Evolutionary conservation across 2,329 filamentous ascomycete genomes (phyloP).

Genomic region (Thielaviopsis populi): DNA sequence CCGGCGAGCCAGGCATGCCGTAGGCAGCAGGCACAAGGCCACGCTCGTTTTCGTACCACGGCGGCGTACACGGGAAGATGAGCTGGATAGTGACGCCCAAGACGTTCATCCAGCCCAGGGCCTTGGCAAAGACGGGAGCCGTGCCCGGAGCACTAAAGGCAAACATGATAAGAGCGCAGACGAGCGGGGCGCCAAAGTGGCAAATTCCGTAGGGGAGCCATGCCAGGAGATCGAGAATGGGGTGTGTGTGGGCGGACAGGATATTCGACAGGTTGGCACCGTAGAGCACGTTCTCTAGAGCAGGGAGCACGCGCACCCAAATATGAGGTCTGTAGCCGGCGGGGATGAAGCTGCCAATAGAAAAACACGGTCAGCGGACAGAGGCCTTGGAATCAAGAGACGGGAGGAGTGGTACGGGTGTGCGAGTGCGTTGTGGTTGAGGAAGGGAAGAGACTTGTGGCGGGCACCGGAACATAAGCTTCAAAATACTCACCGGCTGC

Average conservation of each 20-base stretch:
- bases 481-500: constrained; percentile 78
- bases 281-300: constrained; percentile 91
- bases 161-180: constrained; percentile 69
- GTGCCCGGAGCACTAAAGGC: constrained; percentile 78
- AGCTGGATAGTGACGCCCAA: constrained; percentile 77
- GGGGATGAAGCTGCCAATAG: constrained; percentile 58
- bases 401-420: not conserved
- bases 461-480: not conserved
- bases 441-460: too few species aligned
- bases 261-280: constrained; percentile 94
- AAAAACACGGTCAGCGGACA: not conserved
- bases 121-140: constrained; percentile 66
- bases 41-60: constrained; percentile 93
- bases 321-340: constrained; percentile 80
- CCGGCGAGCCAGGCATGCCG: constrained; percentile 76
- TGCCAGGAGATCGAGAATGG: constrained; percentile 70
- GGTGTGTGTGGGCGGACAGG: constrained; percentile 74
- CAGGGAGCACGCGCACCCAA: constrained; percentile 87
- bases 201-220: constrained; percentile 89
- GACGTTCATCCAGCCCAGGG: constrained; percentile 88
- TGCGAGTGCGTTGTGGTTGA: too few species aligned
- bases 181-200: constrained; percentile 73
- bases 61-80: constrained; percentile 81
- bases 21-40: constrained; percentile 85
- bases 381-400: not conserved